Percentiles rank a stretch among this genome's conserved stretches.
These are phyloP conservation scores for Penicillium sp. DNA, from an alignment of 2,329 filamentous ascomycete species.

Conservation along the genomic window DNA sequence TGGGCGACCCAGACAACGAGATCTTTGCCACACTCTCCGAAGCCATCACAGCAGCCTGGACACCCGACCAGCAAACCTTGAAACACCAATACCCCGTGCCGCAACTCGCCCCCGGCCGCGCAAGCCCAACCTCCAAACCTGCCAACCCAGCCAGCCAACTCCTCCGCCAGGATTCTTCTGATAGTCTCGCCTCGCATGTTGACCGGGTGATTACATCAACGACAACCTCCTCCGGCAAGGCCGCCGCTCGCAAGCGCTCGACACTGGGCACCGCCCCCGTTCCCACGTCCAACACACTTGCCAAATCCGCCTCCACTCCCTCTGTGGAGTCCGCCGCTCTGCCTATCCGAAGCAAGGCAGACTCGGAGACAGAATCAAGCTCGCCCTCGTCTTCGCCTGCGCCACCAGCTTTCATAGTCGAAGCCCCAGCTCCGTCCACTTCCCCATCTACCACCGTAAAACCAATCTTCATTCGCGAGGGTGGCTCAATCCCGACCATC, in stretches of 20 bases:
- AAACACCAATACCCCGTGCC: conserved; percentile 39
- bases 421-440: not conserved
- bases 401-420: not conserved
- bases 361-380: not conserved
- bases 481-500: conserved; percentile 92
- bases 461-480: conserved; percentile 92
- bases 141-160: conserved; percentile 25
- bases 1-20: conserved; percentile 85
- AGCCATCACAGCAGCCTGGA: conserved; percentile 85
- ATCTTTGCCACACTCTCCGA: conserved; percentile 87
- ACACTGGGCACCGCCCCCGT: conserved; percentile 28
- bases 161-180: conserved; percentile 39
- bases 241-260: conserved; percentile 32
- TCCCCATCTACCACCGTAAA: conserved; percentile 19
- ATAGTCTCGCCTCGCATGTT: conserved; percentile 44
- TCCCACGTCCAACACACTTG: conserved; percentile 45
- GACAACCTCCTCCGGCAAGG: conserved; percentile 37
- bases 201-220: conserved; percentile 44
- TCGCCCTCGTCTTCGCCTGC: conserved; percentile 2
- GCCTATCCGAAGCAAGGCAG: conserved; percentile 15
- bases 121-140: conserved; percentile 11
- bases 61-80: conserved; percentile 39
- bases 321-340: conserved; percentile 14
- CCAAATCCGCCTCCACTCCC: conserved; percentile 26
- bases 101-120: conserved; percentile 18